Base-by-base conservation (phyloP, 305 asterid species). In the Plantago lanceolata region DNA sequence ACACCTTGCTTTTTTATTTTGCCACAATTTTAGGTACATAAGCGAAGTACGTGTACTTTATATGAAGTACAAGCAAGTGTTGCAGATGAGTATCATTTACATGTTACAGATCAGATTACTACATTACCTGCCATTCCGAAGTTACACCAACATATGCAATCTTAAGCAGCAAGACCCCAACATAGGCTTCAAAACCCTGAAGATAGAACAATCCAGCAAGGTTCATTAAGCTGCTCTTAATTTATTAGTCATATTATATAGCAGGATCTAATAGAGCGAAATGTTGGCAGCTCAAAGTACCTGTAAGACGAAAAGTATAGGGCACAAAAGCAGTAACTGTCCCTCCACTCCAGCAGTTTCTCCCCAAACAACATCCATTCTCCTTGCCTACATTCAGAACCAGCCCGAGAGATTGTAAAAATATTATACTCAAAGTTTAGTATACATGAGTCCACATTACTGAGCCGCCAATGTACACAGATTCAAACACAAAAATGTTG, bases 281-380 rank as follows among this genome's bases (percentile, higher is more conserved):
- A 58, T 15, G 63, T 43, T 48, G 33, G 67, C 51, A 29, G 53
- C 40, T 67, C 57, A 50, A 44, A 18, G 15, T 90, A 90, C 99
- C 99, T 94, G 99, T 80, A 94, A 79, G 70, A 83, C 31, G 59
- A 94, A 88, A 53, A 90, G 86, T 50, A 94, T 66, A 61, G 93
- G 94, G 78, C 84, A 90, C 52, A 94, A 76, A 72, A 88, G 61
- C 79, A 84, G 76, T 68, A 94, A 68, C 75, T 94, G 99, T 66
- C 99, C 99, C 77, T 86, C 88, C 68, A 90, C 97, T 72, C 97
- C 99, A 20, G 99, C 95, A 74, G 97, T 90, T 80, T 94, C 99
- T 68, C 99, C 99, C 97, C 96, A 94, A 57, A 94, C 99, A 68
- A 94, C 96, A 69, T 94, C 99, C 97, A 94, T 94, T 83, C 99